These are phyloP conservation scores for Debaryomycetaceae sp. DNA, from an alignment of 1,139 yeast genomes.

Conservation along the genomic window DNA sequence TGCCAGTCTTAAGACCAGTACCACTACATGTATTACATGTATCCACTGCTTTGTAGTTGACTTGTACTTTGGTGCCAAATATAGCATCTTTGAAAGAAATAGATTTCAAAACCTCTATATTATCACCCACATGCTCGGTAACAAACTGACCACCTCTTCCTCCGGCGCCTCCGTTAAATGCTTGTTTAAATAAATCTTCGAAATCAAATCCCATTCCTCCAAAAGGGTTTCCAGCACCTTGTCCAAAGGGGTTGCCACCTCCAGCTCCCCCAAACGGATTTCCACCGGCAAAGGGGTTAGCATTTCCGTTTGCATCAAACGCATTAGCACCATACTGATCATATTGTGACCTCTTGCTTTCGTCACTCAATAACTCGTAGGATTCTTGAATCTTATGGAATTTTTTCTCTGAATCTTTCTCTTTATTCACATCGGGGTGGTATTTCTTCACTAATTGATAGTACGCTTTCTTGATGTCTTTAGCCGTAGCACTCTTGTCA, in stretches of 20 bases:
- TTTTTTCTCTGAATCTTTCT: conserved; percentile 77
- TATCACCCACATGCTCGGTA: conserved; percentile 84
- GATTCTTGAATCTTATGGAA: conserved; percentile 94
- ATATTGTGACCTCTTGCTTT: conserved; percentile 80
- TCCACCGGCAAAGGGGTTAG: conserved; percentile 52
- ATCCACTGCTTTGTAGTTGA: conserved; percentile 73
- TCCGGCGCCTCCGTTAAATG: conserved; percentile 47
- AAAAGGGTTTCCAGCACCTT: conserved; percentile 36
- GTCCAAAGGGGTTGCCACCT: conserved; percentile 37
- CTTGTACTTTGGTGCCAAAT: conserved; percentile 66
- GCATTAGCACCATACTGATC: conserved; percentile 92
- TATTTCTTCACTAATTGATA: conserved; percentile 88
- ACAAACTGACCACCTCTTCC: conserved; percentile 45
- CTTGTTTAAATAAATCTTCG: conserved; percentile 84
- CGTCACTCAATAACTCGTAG: conserved; percentile 86
- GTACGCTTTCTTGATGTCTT: conserved; percentile 91
- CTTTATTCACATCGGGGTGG: conserved; percentile 97
- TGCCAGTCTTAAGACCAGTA: conserved; percentile 76
- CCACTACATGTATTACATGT: conserved; percentile 81
- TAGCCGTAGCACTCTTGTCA: conserved; percentile 62
- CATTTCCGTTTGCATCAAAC: conserved; percentile 65
- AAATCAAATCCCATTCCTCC: conserved; percentile 61
- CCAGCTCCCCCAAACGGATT: conserved; percentile 42
- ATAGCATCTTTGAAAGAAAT: conserved; percentile 84
- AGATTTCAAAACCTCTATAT: conserved; percentile 74